Base-by-base conservation (phyloP, 345 rosid genomes). In the Salix viminalis region DNA sequence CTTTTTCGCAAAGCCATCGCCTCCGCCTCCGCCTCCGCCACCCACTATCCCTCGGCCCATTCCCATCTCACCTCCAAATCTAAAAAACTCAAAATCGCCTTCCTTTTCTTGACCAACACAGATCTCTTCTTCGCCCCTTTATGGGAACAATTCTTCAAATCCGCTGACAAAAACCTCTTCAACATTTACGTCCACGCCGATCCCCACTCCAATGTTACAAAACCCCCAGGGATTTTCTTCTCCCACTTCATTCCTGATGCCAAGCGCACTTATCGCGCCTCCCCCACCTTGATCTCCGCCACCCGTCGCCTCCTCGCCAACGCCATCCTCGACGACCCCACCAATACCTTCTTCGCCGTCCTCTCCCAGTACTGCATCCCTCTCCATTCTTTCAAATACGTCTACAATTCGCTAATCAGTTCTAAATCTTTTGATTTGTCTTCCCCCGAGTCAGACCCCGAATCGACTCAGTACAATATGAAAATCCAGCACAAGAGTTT, bases 111-210 rank as follows among this genome's bases (percentile, higher is more conserved):
- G 81, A 96, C 98, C 80, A 96, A 93, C 88, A 71, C 98, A 68
- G 97, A 91, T 79, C 94, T 96, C 76, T 83, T 91, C 76, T 93
- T 96, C 84, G 81, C 93, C 11, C 94, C 96, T 7, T 81, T 96
- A 72, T 93, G 98, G 98, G 85, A 86, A 54, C 85, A 75, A 0
- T 96, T 93, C 92, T 93, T 96, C 84, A 54, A 26, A 37, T 52
- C 75, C 18, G 81, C 79, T 7, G 12, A 83, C 12, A 70, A 68
- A 14, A 77, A 85, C 19, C 93, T 84, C 2, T 93, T 83, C 88
- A 96, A 92, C 80, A 81, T 96, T 74, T 96, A 92, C 68, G 86
- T 93, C 78, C 99, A 96, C 86, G 97, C 95, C 23, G 98, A 93
- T 77, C 99, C 98, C 4, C 78, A 83, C 18, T 86, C 71, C 3